Percentiles rank a stretch among this genome's conserved stretches.
These are phyloP conservation scores for Smallanthus sonchifolius DNA, from an alignment of 129 eudicot genomes.

Conservation along the genomic window DNA sequence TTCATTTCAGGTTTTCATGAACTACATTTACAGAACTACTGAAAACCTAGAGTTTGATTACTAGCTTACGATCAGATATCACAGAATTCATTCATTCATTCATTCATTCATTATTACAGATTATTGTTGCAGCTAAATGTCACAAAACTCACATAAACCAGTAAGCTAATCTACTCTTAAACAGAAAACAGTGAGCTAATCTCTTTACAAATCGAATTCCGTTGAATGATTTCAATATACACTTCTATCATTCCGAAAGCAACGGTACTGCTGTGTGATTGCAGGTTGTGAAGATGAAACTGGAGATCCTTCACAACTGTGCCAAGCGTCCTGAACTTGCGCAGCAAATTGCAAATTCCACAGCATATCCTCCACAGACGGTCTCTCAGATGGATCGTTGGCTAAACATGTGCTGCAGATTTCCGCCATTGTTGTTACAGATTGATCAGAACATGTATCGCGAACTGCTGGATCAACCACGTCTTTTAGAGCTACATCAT, in stretches of 20 bases:
- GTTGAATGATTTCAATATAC: background rate
- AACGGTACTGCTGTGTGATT: conserved; percentile 16
- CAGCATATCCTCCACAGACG: conserved; percentile 84
- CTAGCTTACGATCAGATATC: conserved; percentile 6
- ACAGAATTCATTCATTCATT: background rate
- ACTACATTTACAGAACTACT: background rate
- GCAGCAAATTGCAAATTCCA: conserved; percentile 96
- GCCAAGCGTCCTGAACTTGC: conserved; percentile 71
- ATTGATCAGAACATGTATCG: conserved; percentile 52
- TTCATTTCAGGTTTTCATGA: background rate
- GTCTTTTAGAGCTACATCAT: conserved; percentile 47
- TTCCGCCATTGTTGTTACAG: conserved; percentile 60
- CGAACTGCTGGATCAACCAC: conserved; percentile 50
- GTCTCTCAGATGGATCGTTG: conserved; percentile 55
- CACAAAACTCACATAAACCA: conserved; percentile 15
- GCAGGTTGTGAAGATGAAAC: conserved; percentile 37
- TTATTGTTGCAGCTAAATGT: conserved; percentile 12
- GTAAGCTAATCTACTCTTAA: conserved; percentile 22
- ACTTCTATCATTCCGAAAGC: background rate
- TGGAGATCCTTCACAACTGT: conserved; percentile 73
- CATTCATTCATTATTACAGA: conserved; percentile 7
- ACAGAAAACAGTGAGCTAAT: conserved; percentile 12
- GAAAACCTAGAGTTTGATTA: background rate
- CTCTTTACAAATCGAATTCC: conserved; percentile 18
- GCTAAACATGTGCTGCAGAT: conserved; percentile 67